phyloP scores from a whole-genome alignment of 2,329 filamentous ascomycete genomes.

The Phoma herbarum region DNA sequence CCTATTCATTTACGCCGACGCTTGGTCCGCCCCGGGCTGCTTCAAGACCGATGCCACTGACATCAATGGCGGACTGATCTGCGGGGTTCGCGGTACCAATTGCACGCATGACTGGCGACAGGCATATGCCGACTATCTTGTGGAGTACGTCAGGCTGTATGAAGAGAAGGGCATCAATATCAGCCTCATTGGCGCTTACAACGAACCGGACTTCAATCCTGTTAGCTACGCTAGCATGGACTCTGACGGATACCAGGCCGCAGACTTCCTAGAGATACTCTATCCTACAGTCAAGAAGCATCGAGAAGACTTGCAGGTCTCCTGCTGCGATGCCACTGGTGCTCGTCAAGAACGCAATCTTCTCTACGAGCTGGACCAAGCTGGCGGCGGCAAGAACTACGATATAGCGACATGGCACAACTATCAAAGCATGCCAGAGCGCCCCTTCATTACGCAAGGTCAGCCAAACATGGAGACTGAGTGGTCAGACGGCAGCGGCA shows the following conservation, averaged over 20 bases:
- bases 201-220: slow-evolving; percentile 2
- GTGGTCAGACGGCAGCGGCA: background rate
- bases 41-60: background rate
- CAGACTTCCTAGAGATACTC: background rate
- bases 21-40: background rate
- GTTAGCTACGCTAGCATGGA: background rate
- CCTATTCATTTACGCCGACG: background rate
- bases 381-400: background rate
- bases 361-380: background rate
- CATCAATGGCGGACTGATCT: background rate
- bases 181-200: background rate
- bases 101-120: slow-evolving; percentile 1
- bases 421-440: slow-evolving; percentile 2
- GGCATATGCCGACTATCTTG: background rate
- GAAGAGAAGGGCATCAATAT: background rate
- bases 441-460: background rate
- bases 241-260: background rate
- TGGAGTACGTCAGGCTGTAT: slow-evolving; percentile 1
- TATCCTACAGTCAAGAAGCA: background rate
- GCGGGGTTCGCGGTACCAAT: background rate
- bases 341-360: background rate
- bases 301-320: background rate
- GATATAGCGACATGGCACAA: slow-evolving; percentile 1
- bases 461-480: slow-evolving; percentile 1
- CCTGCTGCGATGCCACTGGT: background rate